Conservation (phyloP, 495 filamentous ascomycete genomes). For the Xylaria venustula region DNA sequence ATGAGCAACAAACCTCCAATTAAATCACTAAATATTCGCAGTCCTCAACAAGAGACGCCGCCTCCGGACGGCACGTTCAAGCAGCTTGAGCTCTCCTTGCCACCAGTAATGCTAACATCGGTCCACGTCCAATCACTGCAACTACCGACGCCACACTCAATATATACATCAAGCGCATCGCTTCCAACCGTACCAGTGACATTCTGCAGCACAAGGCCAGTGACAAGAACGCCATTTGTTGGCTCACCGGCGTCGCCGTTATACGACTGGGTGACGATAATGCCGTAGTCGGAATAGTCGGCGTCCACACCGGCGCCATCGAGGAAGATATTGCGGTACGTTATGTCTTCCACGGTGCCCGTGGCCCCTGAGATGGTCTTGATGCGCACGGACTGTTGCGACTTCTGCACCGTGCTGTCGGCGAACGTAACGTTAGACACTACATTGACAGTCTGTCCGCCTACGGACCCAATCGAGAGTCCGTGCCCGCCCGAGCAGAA, state of each 20-base stretch:
- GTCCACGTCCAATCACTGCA: conserved; percentile 51
- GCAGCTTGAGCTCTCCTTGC: conserved; percentile 39
- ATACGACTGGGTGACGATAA: conserved; percentile 64
- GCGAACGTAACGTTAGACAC: conserved; percentile 54
- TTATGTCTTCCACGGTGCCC: conserved; percentile 53
- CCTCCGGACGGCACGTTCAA: conserved; percentile 38
- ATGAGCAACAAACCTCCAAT: no score
- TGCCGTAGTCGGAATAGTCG: conserved; percentile 30
- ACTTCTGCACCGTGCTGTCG: conserved; percentile 52
- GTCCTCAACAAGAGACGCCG: conserved; percentile 33
- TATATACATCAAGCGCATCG: conserved; percentile 46
- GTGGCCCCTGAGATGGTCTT: conserved; percentile 57
- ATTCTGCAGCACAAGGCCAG: conserved; percentile 46
- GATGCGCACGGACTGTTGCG: conserved; percentile 56
- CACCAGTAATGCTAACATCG: conserved; percentile 45
- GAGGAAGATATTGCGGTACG: conserved; percentile 54
- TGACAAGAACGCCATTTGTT: conserved; percentile 55
- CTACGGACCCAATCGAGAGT: conserved; percentile 60
- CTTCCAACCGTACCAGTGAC: conserved; percentile 26
- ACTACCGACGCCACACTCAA: conserved; percentile 49
- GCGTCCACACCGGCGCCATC: conserved; percentile 25
- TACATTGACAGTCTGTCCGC: conserved; percentile 52
- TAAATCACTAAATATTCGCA: no score
- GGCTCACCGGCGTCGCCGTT: conserved; percentile 42
- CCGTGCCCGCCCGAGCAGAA: conserved; percentile 53